Conservation (phyloP, 345 rosid species). For the Gossypium longicalyx region DNA sequence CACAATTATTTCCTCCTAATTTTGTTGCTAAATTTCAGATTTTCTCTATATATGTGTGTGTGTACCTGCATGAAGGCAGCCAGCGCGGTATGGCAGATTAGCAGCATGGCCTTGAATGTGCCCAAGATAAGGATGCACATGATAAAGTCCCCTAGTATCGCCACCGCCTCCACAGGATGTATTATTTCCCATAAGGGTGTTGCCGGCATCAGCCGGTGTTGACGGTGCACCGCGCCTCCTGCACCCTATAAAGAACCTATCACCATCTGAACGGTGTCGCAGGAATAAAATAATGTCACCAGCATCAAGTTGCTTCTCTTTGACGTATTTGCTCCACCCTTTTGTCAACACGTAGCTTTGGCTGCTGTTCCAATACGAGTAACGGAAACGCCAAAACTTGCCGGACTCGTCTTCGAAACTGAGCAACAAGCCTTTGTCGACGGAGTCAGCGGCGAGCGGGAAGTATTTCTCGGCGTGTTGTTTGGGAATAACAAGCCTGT, state of each 20-base stretch:
- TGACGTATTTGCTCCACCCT: constrained; percentile 90
- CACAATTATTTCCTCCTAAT: neutral
- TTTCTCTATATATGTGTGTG: neutral
- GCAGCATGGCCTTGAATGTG: constrained; percentile 31
- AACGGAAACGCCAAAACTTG: constrained; percentile 76
- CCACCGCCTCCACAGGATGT: constrained; percentile 15
- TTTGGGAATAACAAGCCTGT: constrained; percentile 85
- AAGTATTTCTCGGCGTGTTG: constrained; percentile 92
- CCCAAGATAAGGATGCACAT: constrained; percentile 31
- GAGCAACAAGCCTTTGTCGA: constrained; percentile 47
- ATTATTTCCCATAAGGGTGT: neutral
- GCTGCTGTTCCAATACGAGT: constrained; percentile 87
- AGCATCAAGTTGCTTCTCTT: constrained; percentile 77
- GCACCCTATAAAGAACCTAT: constrained; percentile 72
- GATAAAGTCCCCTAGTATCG: constrained; percentile 27
- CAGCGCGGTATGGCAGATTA: constrained; percentile 43
- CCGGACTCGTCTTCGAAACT: constrained; percentile 86
- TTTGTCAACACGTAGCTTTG: constrained; percentile 92
- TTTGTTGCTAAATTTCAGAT: neutral
- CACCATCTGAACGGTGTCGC: constrained; percentile 49
- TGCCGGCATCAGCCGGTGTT: constrained; percentile 5
- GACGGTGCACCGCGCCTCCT: constrained; percentile 34
- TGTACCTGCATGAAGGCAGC: constrained; percentile 66
- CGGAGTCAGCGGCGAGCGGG: constrained; percentile 50
- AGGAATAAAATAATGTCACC: constrained; percentile 69